Base-by-base conservation (phyloP, 2,329 filamentous ascomycete species). In the Beauveria pseudobassiana region DNA sequence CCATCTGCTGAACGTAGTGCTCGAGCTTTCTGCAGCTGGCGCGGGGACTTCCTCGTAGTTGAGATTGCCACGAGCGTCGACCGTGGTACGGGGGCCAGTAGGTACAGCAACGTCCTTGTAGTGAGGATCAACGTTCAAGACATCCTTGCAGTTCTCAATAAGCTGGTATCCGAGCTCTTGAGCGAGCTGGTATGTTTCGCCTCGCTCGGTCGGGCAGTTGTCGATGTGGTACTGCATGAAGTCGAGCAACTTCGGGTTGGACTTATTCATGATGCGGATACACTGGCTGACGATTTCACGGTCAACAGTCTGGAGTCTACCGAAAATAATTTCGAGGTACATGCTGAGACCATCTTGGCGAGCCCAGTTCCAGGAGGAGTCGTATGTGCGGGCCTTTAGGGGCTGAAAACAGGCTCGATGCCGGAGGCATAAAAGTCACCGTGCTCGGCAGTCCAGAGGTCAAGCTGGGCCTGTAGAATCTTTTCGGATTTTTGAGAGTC, bases 171-270 rank as follows among this genome's bases (percentile, higher is more conserved):
- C 93, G 26, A 99, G 88, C 76, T 95, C 87, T 79, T 99, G 96
- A 49, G 95, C 95, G n/a, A 99, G 87, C 77, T 95, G 85, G 77
- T 99, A 99, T 1, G 95, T 99, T 79, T 99, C 95, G 63, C 95
- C 95, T 56, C 93, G 89, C 72, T 99, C 93, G 0, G 93, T 93
- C 0, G 95, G 95, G 79, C 93, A 98, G 80, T 98, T 95, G 71
- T 99, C 95, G 71, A 99, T 99, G 78, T 99, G 95, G 70, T 99
- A 98, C 74, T 99, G 95, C 95, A 99, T 99, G 77, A 97, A 99
- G 69, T 99, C 93, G 63, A 99, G 84, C 1, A 99, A 86, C 42
- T 91, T 89, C 2, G 95, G 95, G 74, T 98, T 99, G 40, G 95
- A 96, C 65, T 95, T 90, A 80, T 97, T 99, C 95, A 99, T 99